phyloP scores from a whole-genome alignment of 352 stramenopile genomes.

The Phytopythium litorale region DNA sequence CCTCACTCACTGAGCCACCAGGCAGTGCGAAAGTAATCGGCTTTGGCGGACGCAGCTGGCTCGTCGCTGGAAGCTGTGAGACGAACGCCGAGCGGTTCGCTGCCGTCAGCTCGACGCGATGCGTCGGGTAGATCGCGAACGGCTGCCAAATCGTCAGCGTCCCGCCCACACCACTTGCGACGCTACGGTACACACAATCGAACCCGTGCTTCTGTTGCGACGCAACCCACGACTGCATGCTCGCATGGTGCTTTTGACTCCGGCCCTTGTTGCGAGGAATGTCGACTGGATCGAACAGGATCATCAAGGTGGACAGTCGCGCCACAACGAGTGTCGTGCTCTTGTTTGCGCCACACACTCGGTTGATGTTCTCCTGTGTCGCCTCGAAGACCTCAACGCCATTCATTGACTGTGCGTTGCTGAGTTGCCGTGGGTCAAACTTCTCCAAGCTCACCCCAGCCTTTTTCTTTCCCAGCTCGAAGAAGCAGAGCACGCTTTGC shows the following conservation, averaged over 20 bases:
- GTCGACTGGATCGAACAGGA: slow-evolving; percentile 22
- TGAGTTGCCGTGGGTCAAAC: slow-evolving; percentile 41
- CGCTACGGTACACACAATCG: slow-evolving; percentile 38
- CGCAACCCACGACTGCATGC: slow-evolving; percentile 30
- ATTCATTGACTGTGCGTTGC: slow-evolving; percentile 14
- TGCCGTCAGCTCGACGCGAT: slow-evolving; percentile 24
- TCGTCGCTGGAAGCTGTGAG: slow-evolving; percentile 16
- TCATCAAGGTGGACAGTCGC: slow-evolving; percentile 23
- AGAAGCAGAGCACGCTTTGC: slow-evolving; percentile 28
- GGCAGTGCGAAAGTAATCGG: neutral
- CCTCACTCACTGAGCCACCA: neutral
- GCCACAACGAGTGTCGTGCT: slow-evolving; percentile 30
- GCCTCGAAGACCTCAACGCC: slow-evolving; percentile 41
- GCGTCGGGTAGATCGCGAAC: slow-evolving; percentile 35
- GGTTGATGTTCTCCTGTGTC: slow-evolving; percentile 28
- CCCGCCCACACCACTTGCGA: slow-evolving; percentile 12
- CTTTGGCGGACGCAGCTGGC: slow-evolving; percentile 8
- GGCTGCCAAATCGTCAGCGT: slow-evolving; percentile 47
- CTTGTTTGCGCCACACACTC: slow-evolving; percentile 4
- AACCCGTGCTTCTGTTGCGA: slow-evolving; percentile 39
- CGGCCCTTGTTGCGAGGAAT: slow-evolving; percentile 23
- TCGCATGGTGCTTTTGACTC: slow-evolving; percentile 6
- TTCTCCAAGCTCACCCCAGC: slow-evolving; percentile 22
- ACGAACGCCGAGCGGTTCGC: slow-evolving; percentile 14
- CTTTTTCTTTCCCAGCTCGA: slow-evolving; percentile 16